Evolutionary conservation across 1,284 basidiomycete genomes (phyloP).

Genomic region (Tilletia setariae): DNA sequence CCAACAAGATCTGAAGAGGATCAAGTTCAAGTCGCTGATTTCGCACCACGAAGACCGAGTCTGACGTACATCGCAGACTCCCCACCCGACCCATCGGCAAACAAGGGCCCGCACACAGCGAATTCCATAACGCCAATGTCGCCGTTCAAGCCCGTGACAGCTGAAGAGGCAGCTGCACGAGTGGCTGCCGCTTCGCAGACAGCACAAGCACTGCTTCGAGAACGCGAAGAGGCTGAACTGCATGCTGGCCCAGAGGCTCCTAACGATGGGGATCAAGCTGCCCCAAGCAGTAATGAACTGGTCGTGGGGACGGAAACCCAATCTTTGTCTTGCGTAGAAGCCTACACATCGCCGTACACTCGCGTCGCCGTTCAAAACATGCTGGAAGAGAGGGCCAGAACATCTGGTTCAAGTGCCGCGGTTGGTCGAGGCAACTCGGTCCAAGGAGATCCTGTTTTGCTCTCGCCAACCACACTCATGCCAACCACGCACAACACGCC

Average conservation of each 20-base stretch:
- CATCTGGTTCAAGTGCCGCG: background rate
- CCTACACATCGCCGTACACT: constrained; percentile 4
- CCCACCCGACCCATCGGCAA: background rate
- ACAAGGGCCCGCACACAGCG: background rate
- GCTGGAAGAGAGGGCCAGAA: background rate
- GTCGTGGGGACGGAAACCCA: too few species aligned
- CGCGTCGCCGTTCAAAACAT: background rate
- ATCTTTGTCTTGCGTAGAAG: too few species aligned
- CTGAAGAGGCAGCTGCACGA: background rate
- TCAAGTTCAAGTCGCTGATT: background rate
- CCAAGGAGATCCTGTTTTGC: too few species aligned
- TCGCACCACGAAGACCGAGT: constrained; percentile 2
- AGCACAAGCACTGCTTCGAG: constrained; percentile 2
- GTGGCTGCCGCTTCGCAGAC: constrained; percentile 5
- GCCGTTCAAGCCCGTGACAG: background rate
- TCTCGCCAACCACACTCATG: too few species aligned
- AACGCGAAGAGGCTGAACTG: background rate
- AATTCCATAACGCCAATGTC: background rate
- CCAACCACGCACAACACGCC: background rate
- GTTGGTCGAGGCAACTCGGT: too few species aligned
- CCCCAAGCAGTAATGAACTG: background rate
- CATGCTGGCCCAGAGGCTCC: background rate
- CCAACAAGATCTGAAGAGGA: background rate
- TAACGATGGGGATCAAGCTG: background rate
- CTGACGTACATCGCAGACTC: constrained; percentile 11